phyloP scores from a whole-genome alignment of 2,329 filamentous ascomycete genomes.

The Colletotrichum lupini region DNA sequence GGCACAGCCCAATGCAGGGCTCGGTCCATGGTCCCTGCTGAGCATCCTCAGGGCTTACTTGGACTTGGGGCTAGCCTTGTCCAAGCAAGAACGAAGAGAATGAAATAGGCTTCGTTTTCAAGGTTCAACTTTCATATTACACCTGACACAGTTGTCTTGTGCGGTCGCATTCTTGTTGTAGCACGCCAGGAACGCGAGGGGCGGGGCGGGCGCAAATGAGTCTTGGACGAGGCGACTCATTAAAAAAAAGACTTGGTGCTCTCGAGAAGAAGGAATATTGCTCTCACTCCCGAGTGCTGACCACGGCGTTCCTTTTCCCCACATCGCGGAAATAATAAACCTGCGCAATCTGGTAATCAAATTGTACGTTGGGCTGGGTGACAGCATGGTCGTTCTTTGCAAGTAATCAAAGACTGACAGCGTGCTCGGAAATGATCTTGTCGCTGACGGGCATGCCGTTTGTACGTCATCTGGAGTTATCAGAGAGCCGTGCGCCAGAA shows the following conservation, averaged over 20 bases:
- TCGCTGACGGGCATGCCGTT: not conserved
- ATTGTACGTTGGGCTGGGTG: not conserved
- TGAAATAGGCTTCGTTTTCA: not conserved
- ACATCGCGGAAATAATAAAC: not conserved
- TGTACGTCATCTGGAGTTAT: slow-evolving; percentile 18
- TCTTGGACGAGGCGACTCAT: not conserved
- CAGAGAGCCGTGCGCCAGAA: not conserved
- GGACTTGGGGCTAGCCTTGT: not conserved
- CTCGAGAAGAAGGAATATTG: slow-evolving; percentile 12
- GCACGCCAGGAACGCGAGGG: not conserved
- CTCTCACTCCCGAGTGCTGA: not conserved
- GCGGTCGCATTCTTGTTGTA: not conserved
- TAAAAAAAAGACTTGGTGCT: not conserved
- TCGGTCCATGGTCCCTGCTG: not conserved
- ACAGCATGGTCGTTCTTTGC: not conserved
- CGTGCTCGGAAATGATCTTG: not conserved
- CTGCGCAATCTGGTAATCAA: slow-evolving; percentile 2
- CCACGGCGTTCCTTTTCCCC: not conserved
- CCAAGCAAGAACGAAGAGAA: not conserved
- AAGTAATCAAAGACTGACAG: not conserved
- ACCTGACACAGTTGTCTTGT: not conserved
- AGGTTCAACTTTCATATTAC: not conserved
- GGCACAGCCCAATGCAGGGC: not conserved
- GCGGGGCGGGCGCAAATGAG: not conserved
- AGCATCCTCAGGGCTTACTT: not conserved